phyloP scores from a whole-genome alignment of 352 stramenopile species.

The Globisporangium viniferum region DNA sequence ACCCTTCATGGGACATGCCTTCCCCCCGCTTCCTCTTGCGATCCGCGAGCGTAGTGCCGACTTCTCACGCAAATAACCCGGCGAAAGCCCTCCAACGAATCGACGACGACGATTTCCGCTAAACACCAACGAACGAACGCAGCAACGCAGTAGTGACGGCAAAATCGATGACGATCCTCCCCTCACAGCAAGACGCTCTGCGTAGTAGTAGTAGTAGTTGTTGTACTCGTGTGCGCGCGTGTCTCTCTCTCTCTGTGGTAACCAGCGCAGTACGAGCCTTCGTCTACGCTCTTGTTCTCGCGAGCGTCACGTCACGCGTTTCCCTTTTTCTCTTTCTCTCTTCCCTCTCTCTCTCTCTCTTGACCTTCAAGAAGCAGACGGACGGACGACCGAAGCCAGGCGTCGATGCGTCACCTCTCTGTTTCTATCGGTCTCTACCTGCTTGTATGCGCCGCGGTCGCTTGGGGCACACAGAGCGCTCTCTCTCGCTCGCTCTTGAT shows the following conservation, averaged over 20 bases:
- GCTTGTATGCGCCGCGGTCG: not conserved
- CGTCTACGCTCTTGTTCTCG: not conserved
- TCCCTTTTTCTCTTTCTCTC: not conserved
- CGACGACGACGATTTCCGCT: not conserved
- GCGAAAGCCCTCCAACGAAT: constrained; percentile 6
- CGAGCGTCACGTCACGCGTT: not conserved
- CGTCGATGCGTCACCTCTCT: not conserved
- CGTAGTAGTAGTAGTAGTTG: not conserved
- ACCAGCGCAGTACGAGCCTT: not conserved
- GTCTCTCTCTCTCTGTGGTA: not conserved
- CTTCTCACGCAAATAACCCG: not conserved
- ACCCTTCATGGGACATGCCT: constrained; percentile 63
- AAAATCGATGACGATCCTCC: not conserved
- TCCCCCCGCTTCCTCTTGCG: constrained; percentile 58
- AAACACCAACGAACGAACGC: not conserved
- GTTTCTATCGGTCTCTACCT: not conserved
- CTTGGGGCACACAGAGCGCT: not conserved
- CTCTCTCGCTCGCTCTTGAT: not conserved
- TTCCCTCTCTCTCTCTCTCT: not conserved
- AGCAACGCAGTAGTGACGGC: not conserved
- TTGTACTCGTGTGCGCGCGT: not conserved
- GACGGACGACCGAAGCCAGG: constrained; percentile 3
- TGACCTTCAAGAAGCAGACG: constrained; percentile 5
- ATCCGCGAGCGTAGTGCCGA: constrained; percentile 31
- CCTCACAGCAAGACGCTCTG: not conserved